A percentile compares a stretch with the other conserved stretches of the same genome.
phyloP scores from a whole-genome alignment of 768 basidiomycete genomes.

The Termitomyces heimii region DNA sequence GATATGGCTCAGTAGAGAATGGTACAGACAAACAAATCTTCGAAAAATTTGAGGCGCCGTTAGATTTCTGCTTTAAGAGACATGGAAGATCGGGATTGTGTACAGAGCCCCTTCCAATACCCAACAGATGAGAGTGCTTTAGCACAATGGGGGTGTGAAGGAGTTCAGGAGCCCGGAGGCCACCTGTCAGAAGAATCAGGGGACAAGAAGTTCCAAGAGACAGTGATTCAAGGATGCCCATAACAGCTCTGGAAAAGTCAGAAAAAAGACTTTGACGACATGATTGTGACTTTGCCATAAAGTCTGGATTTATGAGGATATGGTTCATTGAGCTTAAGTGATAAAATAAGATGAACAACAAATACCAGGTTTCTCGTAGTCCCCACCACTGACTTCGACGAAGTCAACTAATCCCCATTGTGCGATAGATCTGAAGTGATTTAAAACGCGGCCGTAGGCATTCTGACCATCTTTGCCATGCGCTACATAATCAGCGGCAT shows the following conservation, averaged over 20 bases:
- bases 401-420: slow-evolving; percentile 69
- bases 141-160: slow-evolving; percentile 47
- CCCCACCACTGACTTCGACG: slow-evolving; percentile 84
- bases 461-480: slow-evolving; percentile 15
- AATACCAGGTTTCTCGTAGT: slow-evolving; percentile 75
- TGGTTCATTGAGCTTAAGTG: not conserved
- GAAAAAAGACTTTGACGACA: slow-evolving; percentile 70
- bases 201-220: slow-evolving; percentile 32
- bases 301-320: slow-evolving; percentile 29
- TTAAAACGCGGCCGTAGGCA: slow-evolving; percentile 40
- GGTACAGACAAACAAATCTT: slow-evolving; percentile 19
- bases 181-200: slow-evolving; percentile 76
- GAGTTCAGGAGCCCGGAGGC: slow-evolving; percentile 55
- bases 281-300: slow-evolving; percentile 27
- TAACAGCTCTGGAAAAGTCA: slow-evolving; percentile 54
- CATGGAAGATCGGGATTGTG: slow-evolving; percentile 55
- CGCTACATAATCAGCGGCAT: slow-evolving; percentile 66
- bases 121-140: slow-evolving; percentile 66
- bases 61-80: slow-evolving; percentile 22
- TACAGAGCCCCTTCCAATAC: slow-evolving; percentile 66
- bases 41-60: not conserved
- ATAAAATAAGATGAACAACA: not conserved
- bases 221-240: slow-evolving; percentile 34
- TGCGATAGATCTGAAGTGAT: slow-evolving; percentile 56
- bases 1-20: slow-evolving; percentile 34